Evolutionary conservation across 2,329 filamentous ascomycete genomes (phyloP), one percentile per base, ranked within the genome.

Genomic region (Sphaerostilbella broomeana): DNA sequence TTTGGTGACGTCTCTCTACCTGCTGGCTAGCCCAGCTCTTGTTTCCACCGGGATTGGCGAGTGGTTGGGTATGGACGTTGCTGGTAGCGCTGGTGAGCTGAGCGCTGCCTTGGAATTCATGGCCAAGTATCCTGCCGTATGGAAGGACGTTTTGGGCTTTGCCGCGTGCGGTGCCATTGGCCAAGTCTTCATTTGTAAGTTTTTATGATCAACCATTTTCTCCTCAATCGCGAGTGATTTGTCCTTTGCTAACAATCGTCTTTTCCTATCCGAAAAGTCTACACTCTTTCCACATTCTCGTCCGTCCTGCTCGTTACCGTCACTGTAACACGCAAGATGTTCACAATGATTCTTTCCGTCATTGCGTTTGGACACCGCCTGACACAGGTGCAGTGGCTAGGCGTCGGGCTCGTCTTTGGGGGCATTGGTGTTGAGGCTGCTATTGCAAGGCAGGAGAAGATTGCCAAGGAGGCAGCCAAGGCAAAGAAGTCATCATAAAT

Each of bases 311-410:
- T 98, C 35, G 90, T 97, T 29, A 97, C 92, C 4, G 89, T 98
- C 3, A 98, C 88, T 2, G 92, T 98, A 31, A 98, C 92, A 31
- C 77, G 92, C 57, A 98, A 98, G 70, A 98, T 98, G 92, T 77
- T 97, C 60, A 97, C 90, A 50, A 98, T 98, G 92, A 86, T 97
- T 44, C 73, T 97, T 36, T 95, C 87, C 38, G 92, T 98, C 19
- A 70, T 97, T 45, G 88, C 87, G 66, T 98, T 97, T 60, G 92
- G 92, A 19, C 92, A 98, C 62, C 77, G 75, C 47, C 73, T 98
- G 34, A 84, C 78, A 19, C 66, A 70, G n/a, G 94, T 90, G 74
- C 92, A 98, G 67, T 95, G 89, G 86, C 68, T 94, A 6, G 92
- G 92, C 47, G 89, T 98, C 21, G 82, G 77, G 0, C 70, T 98